Evolutionary conservation across 257 asterid genomes (phyloP), one percentile per base, ranked within the genome.

Genomic region (Knoxia roxburghii): DNA sequence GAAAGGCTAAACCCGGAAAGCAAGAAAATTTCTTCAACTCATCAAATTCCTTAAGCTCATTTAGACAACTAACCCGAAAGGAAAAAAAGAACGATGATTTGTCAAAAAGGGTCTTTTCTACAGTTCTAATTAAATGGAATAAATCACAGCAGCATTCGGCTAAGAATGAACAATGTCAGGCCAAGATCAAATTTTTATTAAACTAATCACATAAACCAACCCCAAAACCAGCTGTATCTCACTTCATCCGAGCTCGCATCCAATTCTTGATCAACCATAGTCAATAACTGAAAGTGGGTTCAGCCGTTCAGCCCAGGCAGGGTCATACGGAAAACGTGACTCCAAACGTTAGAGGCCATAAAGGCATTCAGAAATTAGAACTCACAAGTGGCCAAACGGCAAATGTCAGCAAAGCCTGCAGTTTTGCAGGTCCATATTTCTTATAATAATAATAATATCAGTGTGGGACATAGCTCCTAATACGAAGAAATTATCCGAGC

Each of bases 371-470:
- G 41, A 37, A 70, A 68, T n/a, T n/a, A n/a, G n/a, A n/a, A n/a
- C n/a, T n/a, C n/a, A n/a, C n/a, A 33, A 74, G 75, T 60, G 53
- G 73, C 81, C 71, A 64, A 76, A 75, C 60, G 79, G 68, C 80
- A 75, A 76, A 75, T 63, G 79, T 70, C 80, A 75, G 81, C 78
- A 74, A 68, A 64, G 83, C 79, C 84, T 75, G 90, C 85, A 82
- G 46, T 61, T 37, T 4, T 9, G 9, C 6, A 9, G 41, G 41
- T 9, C 41, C 4, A 37, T n/a, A n/a, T n/a, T n/a, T n/a, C n/a
- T n/a, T n/a, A n/a, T n/a, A n/a, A n/a, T n/a, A n/a, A n/a, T n/a
- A n/a, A n/a, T n/a, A n/a, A n/a, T n/a, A n/a, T n/a, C n/a, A n/a
- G n/a, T n/a, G n/a, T n/a, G n/a, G n/a, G n/a, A n/a, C n/a, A n/a